Evolutionary conservation across 441 rosid species (phyloP).

Genomic region (Erodium trifolium): DNA sequence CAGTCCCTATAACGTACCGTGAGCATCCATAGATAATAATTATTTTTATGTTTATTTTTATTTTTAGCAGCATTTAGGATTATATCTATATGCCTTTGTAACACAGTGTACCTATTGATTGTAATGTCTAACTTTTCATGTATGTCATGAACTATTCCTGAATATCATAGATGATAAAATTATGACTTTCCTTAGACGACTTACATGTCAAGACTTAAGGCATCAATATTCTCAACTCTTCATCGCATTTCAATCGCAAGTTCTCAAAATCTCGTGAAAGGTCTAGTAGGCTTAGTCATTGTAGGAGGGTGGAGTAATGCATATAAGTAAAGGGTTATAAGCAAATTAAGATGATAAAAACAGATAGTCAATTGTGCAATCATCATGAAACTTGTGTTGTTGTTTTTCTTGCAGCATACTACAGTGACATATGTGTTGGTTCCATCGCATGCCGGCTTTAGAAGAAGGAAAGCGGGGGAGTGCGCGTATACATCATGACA

Average conservation of each 20-base stretch:
- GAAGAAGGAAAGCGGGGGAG: slow-evolving; percentile 78
- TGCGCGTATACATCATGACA: slow-evolving; percentile 89
- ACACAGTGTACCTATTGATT: background rate
- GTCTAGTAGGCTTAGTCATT: too few species aligned
- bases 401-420: slow-evolving; percentile 51
- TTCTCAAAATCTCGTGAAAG: too few species aligned
- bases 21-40: too few species aligned
- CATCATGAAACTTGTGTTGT: slow-evolving; percentile 5
- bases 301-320: too few species aligned
- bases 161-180: background rate
- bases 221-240: too few species aligned
- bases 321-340: too few species aligned
- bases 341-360: too few species aligned
- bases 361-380: too few species aligned
- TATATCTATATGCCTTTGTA: background rate
- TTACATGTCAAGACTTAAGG: background rate
- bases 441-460: slow-evolving; percentile 93
- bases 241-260: too few species aligned
- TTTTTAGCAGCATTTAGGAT: background rate
- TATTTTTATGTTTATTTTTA: background rate
- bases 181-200: background rate
- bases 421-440: slow-evolving; percentile 89
- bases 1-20: too few species aligned
- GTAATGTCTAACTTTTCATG: background rate
- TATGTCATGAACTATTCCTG: background rate